A percentile compares a stretch with the other conserved stretches of the same genome.
Conservation (phyloP, 2,329 filamentous ascomycete genomes). For the Cordyceps pruinosa region DNA sequence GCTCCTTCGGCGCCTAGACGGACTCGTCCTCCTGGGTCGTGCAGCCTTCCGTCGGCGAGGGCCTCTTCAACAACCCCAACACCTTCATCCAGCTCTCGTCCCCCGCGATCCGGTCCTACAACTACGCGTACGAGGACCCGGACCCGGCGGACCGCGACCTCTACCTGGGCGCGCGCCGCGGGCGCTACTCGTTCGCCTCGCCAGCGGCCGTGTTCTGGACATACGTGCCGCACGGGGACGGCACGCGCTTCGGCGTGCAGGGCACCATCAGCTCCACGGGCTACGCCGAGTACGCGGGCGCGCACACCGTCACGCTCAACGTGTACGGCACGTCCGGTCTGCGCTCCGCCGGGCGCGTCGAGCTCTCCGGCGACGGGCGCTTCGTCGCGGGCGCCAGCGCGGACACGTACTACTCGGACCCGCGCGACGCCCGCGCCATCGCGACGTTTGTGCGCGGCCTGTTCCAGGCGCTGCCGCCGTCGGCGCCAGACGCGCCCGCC, state of each 20-base stretch:
- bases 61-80: constrained; percentile 50
- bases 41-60: constrained; percentile 40
- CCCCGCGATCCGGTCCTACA: constrained; percentile 39
- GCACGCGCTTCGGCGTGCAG: constrained; percentile 38
- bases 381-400: constrained; percentile 35
- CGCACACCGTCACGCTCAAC: constrained; percentile 47
- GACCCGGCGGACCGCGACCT: constrained; percentile 33
- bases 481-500: constrained; percentile 22
- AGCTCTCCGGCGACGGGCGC: constrained; percentile 32
- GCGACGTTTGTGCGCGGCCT: constrained; percentile 43
- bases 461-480: constrained; percentile 34
- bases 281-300: constrained; percentile 30
- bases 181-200: constrained; percentile 46
- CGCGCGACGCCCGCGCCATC: constrained; percentile 41
- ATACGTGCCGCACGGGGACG: constrained; percentile 35
- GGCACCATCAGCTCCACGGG: constrained; percentile 46
- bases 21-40: constrained; percentile 38
- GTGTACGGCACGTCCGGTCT: constrained; percentile 51
- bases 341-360: constrained; percentile 39
- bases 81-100: constrained; percentile 43
- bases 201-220: constrained; percentile 49
- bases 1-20: constrained; percentile 17
- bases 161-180: constrained; percentile 41
- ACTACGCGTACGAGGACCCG: constrained; percentile 39
- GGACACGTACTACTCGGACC: constrained; percentile 40